Evolutionary conservation across 1,284 basidiomycete genomes (phyloP), one percentile per base, ranked within the genome.

Genomic region (Cryptococcus wingfieldii): DNA sequence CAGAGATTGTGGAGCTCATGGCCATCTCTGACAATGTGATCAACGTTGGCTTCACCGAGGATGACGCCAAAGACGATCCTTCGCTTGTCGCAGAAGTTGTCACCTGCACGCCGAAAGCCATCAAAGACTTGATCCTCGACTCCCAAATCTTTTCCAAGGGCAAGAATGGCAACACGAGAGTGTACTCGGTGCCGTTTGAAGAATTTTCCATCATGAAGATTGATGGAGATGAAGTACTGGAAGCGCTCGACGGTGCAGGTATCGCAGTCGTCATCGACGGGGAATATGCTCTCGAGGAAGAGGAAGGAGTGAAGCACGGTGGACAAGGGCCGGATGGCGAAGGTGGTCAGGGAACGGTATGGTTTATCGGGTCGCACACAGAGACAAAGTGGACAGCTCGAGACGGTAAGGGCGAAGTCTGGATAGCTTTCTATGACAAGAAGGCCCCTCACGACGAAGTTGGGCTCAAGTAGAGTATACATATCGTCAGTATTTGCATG

Each of bases 1-100:
- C 53, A 70, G 74, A 77, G 37, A 77, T 77, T 50, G 70, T 77
- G 56, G 75, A 76, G 56, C 73, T 76, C 59, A 78, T 78, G 76
- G 74, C 70, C 4, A 61, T 67, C 5, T 73, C 71, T 31, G 76
- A 77, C 64, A 77, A 78, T 50, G 76, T 76, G 18, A 61, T 78
- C 50, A 75, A 77, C 50, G 66, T 72, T 16, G 75, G 70, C 34
- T 77, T 77, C 55, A 66, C 69, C 16, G 67, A 70, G 7, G 64
- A 63, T 18, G 55, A 49, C 10, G 64, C 71, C 47, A 71, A 72
- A 51, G 72, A 76, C 54, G 60, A 58, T 27, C 54, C 64, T 12
- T 56, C 56, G 5, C 56, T 68, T 41, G 68, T 69, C 18, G 53
- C 64, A 16, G 53, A 64, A 12, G 56, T 61, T 34, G 63, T 71